These are phyloP conservation scores for Omphalea diandra DNA, from an alignment of 441 rosid genomes.

Conservation along the genomic window DNA sequence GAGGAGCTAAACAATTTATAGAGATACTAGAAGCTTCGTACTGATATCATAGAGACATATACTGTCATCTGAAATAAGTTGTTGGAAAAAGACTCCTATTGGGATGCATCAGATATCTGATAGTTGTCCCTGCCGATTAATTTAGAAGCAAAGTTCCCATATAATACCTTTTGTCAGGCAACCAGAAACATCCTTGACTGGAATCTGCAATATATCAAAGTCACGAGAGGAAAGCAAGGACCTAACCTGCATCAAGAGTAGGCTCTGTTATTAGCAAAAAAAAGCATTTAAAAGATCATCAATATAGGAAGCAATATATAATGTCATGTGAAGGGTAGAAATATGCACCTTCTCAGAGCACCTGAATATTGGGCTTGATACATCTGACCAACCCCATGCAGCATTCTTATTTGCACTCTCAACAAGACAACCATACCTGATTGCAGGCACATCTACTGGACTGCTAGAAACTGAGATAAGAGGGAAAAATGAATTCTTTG, in stretches of 20 bases:
- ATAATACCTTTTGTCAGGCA: slow-evolving; percentile 58
- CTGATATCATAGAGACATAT: not conserved
- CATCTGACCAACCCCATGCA: slow-evolving; percentile 65
- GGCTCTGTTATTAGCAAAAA: not conserved
- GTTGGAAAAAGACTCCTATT: not conserved
- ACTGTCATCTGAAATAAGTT: not conserved
- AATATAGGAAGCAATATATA: not conserved
- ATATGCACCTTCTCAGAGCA: slow-evolving; percentile 62
- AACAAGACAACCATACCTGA: slow-evolving; percentile 62
- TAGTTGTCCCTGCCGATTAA: not conserved
- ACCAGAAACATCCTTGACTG: slow-evolving; percentile 57
- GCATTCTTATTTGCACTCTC: slow-evolving; percentile 38
- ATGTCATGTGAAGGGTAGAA: slow-evolving; percentile 14
- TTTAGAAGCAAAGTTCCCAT: not conserved
- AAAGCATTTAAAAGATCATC: slow-evolving; percentile 5
- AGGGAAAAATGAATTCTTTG: slow-evolving; percentile 13
- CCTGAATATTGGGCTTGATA: slow-evolving; percentile 53
- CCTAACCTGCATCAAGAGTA: slow-evolving; percentile 46
- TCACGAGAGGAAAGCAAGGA: slow-evolving; percentile 55
- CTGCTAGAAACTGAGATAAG: slow-evolving; percentile 71
- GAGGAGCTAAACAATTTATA: no score
- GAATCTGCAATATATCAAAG: slow-evolving; percentile 60
- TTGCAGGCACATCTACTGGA: slow-evolving; percentile 67
- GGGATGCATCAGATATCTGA: not conserved
- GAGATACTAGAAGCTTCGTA: not conserved